phyloP scores from a whole-genome alignment of 1,284 basidiomycete genomes.

The Cryptococcus sp. region DNA sequence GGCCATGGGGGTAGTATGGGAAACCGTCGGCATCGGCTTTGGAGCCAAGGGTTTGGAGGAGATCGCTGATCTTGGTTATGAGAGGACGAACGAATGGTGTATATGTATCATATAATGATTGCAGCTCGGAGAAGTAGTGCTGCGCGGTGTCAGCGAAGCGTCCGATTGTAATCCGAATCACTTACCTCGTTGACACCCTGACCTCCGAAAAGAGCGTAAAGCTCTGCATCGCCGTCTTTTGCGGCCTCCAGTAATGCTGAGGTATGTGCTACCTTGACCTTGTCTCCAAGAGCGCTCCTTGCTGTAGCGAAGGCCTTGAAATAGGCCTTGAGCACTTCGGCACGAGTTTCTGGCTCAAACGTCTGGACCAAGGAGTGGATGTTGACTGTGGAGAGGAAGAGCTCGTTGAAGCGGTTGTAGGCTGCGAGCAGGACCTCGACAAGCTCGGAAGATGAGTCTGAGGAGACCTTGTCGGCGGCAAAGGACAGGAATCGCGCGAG shows the following conservation, averaged over 20 bases:
- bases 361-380: conserved; percentile 73
- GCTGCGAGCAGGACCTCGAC: conserved; percentile 70
- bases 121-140: conserved; percentile 95
- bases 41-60: conserved; percentile 71
- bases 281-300: conserved; percentile 62
- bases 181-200: conserved; percentile 90
- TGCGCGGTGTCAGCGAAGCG: conserved; percentile 29
- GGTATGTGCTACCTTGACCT: conserved; percentile 65
- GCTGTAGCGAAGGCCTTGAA: conserved; percentile 75
- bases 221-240: conserved; percentile 67
- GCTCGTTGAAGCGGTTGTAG: conserved; percentile 73
- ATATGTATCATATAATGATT: conserved; percentile 87
- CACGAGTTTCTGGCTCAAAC: conserved; percentile 74
- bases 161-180: conserved; percentile 8
- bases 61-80: conserved; percentile 65
- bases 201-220: conserved; percentile 96
- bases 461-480: conserved; percentile 64
- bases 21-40: conserved; percentile 62
- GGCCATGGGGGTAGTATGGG: conserved; percentile 75
- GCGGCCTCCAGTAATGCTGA: conserved; percentile 77
- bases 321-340: conserved; percentile 76
- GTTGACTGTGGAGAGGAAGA: conserved; percentile 65
- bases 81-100: conserved; percentile 76
- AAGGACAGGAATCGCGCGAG: conserved; percentile 77
- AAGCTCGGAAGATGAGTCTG: conserved; percentile 61